These are phyloP conservation scores for Lactarius indigo DNA, from an alignment of 768 basidiomycete genomes.

Conservation along the genomic window DNA sequence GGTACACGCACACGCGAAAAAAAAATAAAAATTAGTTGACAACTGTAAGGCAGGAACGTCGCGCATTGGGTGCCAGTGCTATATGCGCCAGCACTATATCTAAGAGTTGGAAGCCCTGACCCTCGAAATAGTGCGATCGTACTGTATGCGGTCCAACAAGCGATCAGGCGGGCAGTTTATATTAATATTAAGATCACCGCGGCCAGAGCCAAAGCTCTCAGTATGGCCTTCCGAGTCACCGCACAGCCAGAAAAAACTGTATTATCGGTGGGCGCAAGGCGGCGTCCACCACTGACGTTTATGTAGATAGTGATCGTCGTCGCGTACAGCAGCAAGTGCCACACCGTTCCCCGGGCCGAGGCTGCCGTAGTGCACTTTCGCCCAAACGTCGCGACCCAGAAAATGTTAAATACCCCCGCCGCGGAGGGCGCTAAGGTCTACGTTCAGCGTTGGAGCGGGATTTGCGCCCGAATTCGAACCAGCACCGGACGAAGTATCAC, in stretches of 20 bases:
- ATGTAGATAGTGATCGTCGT: neutral
- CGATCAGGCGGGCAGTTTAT: too few species aligned
- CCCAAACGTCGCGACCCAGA: neutral
- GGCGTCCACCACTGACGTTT: neutral
- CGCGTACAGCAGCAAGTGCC: too few species aligned
- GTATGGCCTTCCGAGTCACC: too few species aligned
- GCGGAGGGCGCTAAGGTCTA: slow-evolving; percentile 1
- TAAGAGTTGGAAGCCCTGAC: neutral
- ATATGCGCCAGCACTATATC: neutral
- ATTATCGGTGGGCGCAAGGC: neutral
- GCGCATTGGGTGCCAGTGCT: neutral
- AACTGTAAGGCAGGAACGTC: neutral
- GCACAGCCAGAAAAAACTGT: too few species aligned
- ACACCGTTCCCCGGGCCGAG: too few species aligned
- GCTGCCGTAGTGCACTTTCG: neutral
- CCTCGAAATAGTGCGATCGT: neutral
- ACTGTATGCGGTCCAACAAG: too few species aligned
- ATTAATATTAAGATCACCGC: too few species aligned
- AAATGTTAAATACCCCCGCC: neutral
- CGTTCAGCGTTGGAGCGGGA: neutral
- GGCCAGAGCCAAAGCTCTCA: too few species aligned
- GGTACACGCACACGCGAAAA: neutral
- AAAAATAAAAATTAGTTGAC: neutral
- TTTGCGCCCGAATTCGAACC: neutral
- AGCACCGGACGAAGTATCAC: neutral